Evolutionary conservation across 2,329 filamentous ascomycete genomes (phyloP).

Genomic region (Fusarium mangiferae): DNA sequence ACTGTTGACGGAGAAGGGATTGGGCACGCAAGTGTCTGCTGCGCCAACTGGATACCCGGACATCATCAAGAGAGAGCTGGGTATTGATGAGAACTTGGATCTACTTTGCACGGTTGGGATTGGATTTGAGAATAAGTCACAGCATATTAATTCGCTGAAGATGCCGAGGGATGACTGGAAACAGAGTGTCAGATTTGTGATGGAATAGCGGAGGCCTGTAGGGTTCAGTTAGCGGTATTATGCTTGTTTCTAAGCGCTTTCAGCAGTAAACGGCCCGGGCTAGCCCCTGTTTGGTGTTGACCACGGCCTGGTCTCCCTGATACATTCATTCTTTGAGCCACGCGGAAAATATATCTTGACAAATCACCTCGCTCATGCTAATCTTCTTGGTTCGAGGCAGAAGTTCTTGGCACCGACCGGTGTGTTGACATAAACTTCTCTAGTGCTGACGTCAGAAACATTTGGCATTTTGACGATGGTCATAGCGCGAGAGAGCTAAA

Average conservation of each 20-base stretch:
- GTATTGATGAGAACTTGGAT: neutral
- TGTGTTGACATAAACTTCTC: neutral
- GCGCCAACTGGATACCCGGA: conserved; percentile 17
- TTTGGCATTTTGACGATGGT: neutral
- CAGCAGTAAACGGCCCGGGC: neutral
- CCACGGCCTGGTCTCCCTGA: fast-evolving
- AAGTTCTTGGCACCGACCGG: neutral
- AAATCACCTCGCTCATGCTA: too few relatives aligned
- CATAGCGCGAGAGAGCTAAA: neutral
- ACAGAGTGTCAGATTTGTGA: conserved; percentile 1
- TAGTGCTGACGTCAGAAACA: conserved; percentile 3
- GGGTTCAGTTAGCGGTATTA: neutral
- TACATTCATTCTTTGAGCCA: fast-evolving
- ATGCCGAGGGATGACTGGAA: conserved; percentile 26
- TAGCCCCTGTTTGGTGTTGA: fast-evolving
- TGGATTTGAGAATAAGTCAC: conserved; percentile 17
- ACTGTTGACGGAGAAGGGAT: conserved; percentile 12
- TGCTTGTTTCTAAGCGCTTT: neutral
- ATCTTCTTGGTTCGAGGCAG: neutral
- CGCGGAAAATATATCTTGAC: fast-evolving
- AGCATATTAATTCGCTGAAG: conserved; percentile 11
- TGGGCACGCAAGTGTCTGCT: conserved; percentile 21
- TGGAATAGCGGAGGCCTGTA: neutral
- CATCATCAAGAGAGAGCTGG: conserved; percentile 3
- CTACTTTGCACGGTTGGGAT: conserved; percentile 14